Base-by-base conservation (phyloP, 2,329 filamentous ascomycete species). In the Alternaria hordeiaustralica region DNA sequence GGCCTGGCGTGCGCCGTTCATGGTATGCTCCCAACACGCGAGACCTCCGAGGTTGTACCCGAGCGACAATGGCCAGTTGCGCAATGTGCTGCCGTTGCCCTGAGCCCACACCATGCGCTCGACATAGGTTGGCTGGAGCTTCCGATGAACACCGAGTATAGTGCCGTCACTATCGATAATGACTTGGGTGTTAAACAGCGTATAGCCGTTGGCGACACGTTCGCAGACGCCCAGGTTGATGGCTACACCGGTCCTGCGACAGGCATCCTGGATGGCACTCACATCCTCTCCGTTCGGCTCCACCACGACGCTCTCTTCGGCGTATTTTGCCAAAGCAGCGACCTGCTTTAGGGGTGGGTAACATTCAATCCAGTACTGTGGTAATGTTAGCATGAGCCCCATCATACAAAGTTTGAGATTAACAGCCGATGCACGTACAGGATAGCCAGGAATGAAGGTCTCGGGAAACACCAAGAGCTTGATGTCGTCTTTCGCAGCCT, bases 1-100 rank as follows among this genome's bases (percentile, higher is more conserved):
- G 3, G 78, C 78, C 60, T 80, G 77, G n/a, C 77, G 72, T 21
- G 78, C 76, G 26, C 76, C 77, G 23, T 79, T 80, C 77, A 79
- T 78, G 4, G 78, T 80, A 50, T 80, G 73, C 61, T 80, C 78
- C 78, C 77, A 80, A 69, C 78, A 80, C 8, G 73, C 75, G 9
- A 80, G 67, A 8, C 76, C 78, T 18, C 77, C 77, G 1, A 80
- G 63, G 50, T 79, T 80, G 44, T 75, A 80, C 6, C 73, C 76
- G 8, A 77, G 59, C 5, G 69, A 71, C 15, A 77, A 58, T 5
- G 71, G 67, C 70, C 71, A 79, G 28, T 71, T 78, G 43, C 73
- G 69, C 28, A 80, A 60, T 21, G 74, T 75, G 33, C 69, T 73
- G 7, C 78, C 78, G 26, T 74, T 73, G 23, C 78, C 76, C 54